Evolutionary conservation across 116 monocot species (phyloP), one percentile per base, ranked within the genome.

Genomic region (Cymodocea nodosa): DNA sequence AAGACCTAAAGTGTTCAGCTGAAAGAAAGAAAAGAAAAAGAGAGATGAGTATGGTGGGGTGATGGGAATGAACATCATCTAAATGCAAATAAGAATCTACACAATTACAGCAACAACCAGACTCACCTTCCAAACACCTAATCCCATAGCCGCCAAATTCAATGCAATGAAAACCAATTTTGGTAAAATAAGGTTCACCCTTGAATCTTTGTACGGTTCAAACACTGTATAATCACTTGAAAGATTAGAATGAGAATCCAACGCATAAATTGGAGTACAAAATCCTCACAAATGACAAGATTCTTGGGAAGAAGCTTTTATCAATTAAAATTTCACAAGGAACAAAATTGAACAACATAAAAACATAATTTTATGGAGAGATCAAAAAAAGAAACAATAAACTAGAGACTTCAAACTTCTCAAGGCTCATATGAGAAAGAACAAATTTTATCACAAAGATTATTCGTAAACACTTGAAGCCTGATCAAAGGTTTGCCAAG

Each of bases 1-100:
- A 82, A 97, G 97, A 52, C 97, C 95, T 74, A 95, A 75, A 12
- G 90, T 83, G 67, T 95, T 95, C 63, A 95, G 80, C 95, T 95
- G 80, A 23, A 22, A 22, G 36, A 61, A 49, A 12, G 14, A 3
- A 4, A 69, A 16, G 56, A 68, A 64, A 56, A 13, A 56, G 24
- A 71, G 44, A 4, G 7, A 11, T 22, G 16, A 52, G 6, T 44
- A 44, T 44, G 30, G 30, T 44, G 22, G 17, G 20, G 30, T 18
- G 4, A n/a, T 37, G 48, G 35, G 15, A 67, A 60, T 3, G 35
- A 70, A 58, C 16, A 62, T 59, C 65, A 39, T 30, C 10, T 52
- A 49, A 6, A 17, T 48, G 13, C 19, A 63, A 54, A 65, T 2
- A 23, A 56, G 44, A 44, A 44, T 44, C 1, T 0, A 15, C 2